Conservation (phyloP, 345 rosid species). For the Sisymbrium irio region DNA sequence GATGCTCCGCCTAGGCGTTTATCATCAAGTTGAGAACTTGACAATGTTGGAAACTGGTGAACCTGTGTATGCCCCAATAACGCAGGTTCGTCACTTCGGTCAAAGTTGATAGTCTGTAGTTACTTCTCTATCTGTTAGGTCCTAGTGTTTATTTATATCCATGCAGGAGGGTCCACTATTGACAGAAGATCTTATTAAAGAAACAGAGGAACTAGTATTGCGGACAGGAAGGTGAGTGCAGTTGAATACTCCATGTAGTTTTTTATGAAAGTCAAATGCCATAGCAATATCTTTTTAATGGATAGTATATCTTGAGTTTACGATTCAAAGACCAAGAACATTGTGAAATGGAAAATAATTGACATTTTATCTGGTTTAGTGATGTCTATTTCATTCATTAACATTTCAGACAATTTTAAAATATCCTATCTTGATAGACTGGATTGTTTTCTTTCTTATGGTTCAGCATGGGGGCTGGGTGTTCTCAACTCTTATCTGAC, state of each 20-base stretch:
- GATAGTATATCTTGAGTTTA: not conserved
- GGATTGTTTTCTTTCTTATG: constrained; percentile 35
- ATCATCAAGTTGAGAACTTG: constrained; percentile 51
- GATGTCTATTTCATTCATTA: not conserved
- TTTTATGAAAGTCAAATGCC: not conserved
- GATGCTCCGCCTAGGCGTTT: constrained; percentile 71
- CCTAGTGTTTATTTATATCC: constrained; percentile 17
- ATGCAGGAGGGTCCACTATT: constrained; percentile 91
- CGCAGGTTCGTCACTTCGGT: constrained; percentile 60
- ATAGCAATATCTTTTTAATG: not conserved
- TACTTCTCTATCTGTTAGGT: constrained; percentile 8
- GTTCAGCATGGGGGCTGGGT: constrained; percentile 96
- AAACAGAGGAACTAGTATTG: constrained; percentile 93
- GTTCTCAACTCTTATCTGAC: constrained; percentile 98
- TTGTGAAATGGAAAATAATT: not conserved
- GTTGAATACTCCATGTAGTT: not conserved
- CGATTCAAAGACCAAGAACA: constrained; percentile 1
- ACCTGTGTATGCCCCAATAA: constrained; percentile 75
- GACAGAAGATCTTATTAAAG: constrained; percentile 92
- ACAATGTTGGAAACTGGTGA: constrained; percentile 92
- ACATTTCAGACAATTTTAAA: constrained; percentile 15
- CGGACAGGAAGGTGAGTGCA: constrained; percentile 85
- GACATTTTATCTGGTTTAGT: not conserved
- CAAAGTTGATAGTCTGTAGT: constrained; percentile 10
- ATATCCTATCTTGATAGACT: constrained; percentile 30